Base-by-base conservation (phyloP, 2,329 filamentous ascomycete genomes). In the Coniella vitis region DNA sequence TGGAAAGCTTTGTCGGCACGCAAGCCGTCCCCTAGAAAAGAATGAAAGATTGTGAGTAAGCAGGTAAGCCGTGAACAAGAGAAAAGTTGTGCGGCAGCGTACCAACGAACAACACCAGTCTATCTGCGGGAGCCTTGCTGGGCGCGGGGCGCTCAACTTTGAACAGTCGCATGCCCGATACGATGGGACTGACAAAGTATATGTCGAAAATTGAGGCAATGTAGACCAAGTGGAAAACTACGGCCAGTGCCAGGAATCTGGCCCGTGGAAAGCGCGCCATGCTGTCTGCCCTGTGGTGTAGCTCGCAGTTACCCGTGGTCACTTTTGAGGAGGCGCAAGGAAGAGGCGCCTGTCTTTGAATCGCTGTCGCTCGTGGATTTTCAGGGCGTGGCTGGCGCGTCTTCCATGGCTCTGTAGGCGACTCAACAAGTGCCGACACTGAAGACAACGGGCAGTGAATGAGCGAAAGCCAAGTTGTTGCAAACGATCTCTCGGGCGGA, bases 1-100 rank as follows among this genome's bases (percentile, higher is more conserved):
- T 97, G 90, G 65, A 98, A 95, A 44, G 93, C 89, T 71, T 98
- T 98, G 76, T 98, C 93, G 62, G 93, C 93, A 63, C 93, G 90
- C 38, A 98, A 75, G 49, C 93, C 93, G 62, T 98, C 93, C 54
- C 87, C 87, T 86, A 52, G 21, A 10, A 38, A 16, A 29, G 25
- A 29, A 29, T 5, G 25, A 29, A 29, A 29, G 25, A 29, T 5
- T 10, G 25, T 29, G 25, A 29, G 9, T 38, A 21, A 20, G 29
- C 9, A 29, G 21, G 21, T 41, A 9, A 48, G 43, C 31, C 5
- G 25, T n/a, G 38, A n/a, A 17, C 3, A 4, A 29, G 2, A 20
- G 36, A 19, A 21, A 12, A 25, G 40, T 14, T 14, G 10, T 25
- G n/a, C 45, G 42, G 10, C 10, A 56, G 35, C 70, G 51, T 74